These are phyloP conservation scores for Aurinia saxatilis DNA, from an alignment of 345 rosid species.

Conservation along the genomic window DNA sequence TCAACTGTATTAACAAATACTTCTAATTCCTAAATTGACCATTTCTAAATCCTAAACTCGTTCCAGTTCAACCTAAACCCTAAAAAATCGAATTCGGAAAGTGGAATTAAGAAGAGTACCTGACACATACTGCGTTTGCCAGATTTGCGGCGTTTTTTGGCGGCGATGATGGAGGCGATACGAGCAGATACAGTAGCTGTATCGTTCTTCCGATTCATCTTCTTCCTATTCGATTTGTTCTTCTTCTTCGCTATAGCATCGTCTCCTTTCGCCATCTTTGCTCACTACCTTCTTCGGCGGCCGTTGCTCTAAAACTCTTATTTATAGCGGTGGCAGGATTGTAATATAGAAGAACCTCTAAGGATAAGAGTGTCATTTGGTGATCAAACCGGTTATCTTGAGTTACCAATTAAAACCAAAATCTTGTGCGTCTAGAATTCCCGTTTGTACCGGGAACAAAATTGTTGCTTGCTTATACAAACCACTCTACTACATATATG, in stretches of 20 bases:
- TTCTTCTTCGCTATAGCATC: slow-evolving; percentile 54
- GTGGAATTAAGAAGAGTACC: slow-evolving; percentile 29
- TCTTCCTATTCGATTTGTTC: slow-evolving; percentile 60
- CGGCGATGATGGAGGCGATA: slow-evolving; percentile 70
- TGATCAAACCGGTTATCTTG: too few species aligned
- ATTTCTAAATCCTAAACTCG: not conserved
- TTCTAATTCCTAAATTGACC: too few species aligned
- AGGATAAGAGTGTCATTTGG: not conserved
- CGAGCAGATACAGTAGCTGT: slow-evolving; percentile 60
- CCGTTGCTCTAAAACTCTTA: slow-evolving; percentile 5
- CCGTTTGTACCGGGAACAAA: slow-evolving; percentile 15
- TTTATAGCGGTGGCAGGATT: not conserved
- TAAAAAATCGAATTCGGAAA: not conserved
- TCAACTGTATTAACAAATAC: too few species aligned
- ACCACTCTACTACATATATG: slow-evolving; percentile 13
- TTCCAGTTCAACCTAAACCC: not conserved
- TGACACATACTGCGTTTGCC: slow-evolving; percentile 75
- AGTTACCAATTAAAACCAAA: too few species aligned
- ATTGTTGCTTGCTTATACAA: slow-evolving; percentile 18
- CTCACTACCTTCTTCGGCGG: slow-evolving; percentile 21
- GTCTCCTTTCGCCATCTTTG: slow-evolving; percentile 67
- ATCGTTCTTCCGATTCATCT: slow-evolving; percentile 31
- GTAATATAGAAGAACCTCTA: not conserved
- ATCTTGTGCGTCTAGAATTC: not conserved
- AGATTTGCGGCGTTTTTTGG: slow-evolving; percentile 80